Percentiles rank a stretch among this genome's conserved stretches.
These are phyloP conservation scores for Pythium phragmitis DNA, from an alignment of 352 stramenopile genomes.

Conservation along the genomic window DNA sequence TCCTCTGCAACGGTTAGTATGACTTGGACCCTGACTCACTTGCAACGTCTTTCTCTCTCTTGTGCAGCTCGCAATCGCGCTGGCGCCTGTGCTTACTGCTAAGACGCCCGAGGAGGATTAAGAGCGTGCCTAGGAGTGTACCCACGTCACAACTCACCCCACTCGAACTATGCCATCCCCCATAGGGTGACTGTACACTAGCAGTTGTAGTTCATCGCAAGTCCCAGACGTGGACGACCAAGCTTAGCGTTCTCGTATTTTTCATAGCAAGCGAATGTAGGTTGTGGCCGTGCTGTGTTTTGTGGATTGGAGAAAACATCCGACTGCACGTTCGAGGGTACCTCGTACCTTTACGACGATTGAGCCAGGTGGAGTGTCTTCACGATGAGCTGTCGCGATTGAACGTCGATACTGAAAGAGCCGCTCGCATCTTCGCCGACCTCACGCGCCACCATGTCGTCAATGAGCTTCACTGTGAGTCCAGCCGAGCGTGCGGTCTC, in stretches of 20 bases:
- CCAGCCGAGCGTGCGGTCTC: constrained; percentile 22
- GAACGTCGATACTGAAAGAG: constrained; percentile 43
- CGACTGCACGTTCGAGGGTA: not conserved
- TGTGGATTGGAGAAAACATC: constrained; percentile 1
- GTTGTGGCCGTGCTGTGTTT: not conserved
- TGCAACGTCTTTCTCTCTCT: not conserved
- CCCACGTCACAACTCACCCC: not conserved
- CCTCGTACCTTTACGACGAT: constrained; percentile 21
- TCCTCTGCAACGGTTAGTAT: not conserved
- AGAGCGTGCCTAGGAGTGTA: too few relatives aligned
- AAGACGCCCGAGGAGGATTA: constrained; percentile 48
- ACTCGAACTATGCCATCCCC: not conserved
- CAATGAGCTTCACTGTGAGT: constrained; percentile 63
- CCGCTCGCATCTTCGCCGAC: constrained; percentile 28
- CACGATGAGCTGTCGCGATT: constrained; percentile 59
- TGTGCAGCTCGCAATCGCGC: constrained; percentile 53
- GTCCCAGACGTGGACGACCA: not conserved
- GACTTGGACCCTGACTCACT: not conserved
- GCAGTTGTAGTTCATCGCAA: constrained; percentile 9
- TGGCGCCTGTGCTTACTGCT: constrained; percentile 59
- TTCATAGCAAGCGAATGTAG: constrained; percentile 5
- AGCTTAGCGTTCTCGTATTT: constrained; percentile 2
- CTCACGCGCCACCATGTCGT: constrained; percentile 60
- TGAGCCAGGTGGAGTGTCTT: constrained; percentile 75
- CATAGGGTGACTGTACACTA: constrained; percentile 9